Percentiles rank a stretch among this genome's conserved stretches.
Conservation (phyloP, 257 asterid species). For the Craterostigma plantagineum region DNA sequence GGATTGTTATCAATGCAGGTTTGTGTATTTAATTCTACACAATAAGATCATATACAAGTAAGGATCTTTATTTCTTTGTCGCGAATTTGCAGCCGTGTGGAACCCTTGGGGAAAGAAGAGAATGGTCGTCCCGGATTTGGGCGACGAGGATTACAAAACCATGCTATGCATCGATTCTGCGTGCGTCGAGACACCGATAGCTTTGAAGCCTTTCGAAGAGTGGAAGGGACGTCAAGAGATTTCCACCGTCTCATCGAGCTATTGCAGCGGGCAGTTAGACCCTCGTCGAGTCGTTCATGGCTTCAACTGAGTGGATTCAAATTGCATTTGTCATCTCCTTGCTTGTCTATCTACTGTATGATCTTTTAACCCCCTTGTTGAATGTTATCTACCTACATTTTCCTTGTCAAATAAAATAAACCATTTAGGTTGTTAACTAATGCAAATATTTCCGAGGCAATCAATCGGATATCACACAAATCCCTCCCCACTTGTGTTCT, state of each 20-base stretch:
- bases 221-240: constrained; percentile 59
- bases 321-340: no score
- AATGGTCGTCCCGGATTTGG: constrained; percentile 38
- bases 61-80: no score
- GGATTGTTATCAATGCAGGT: constrained; percentile 21
- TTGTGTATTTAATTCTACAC: no score
- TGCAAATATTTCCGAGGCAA: no score
- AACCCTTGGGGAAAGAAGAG: constrained; percentile 65
- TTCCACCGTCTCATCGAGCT: constrained; percentile 14
- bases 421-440: no score
- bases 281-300: constrained; percentile 1
- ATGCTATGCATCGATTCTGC: constrained; percentile 66
- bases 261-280: constrained; percentile 3
- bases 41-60: no score
- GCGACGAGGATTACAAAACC: constrained; percentile 38
- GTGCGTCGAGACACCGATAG: constrained; percentile 34
- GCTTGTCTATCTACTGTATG: no score
- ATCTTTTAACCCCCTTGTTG: no score
- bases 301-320: neutral
- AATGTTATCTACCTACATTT: no score
- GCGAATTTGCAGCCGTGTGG: constrained; percentile 65
- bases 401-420: no score
- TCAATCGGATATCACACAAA: no score
- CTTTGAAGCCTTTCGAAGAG: constrained; percentile 56
- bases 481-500: no score